Evolutionary conservation across 1,284 basidiomycete genomes (phyloP), one percentile per base, ranked within the genome.

Genomic region (Clitocybe nebularis): DNA sequence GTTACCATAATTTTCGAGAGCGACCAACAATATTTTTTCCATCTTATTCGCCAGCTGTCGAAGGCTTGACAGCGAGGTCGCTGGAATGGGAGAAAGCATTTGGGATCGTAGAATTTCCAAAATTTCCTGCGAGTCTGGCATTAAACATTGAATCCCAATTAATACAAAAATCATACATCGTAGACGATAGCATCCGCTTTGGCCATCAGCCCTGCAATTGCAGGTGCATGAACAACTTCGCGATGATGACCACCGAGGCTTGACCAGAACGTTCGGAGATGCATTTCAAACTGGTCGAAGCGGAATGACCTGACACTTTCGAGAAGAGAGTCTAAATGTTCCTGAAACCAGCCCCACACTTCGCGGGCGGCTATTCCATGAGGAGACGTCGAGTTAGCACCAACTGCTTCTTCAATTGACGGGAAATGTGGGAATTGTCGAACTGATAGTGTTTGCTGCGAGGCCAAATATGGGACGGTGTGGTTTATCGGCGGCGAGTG

Each of bases 131-230:
- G 32, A 40, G 59, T 45, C 21, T 37, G 41, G n/a, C 32, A 44
- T 21, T 50, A 43, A 24, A 36, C 16, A 20, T 32, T 26, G 28
- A 38, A 24, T 13, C 6, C n/a, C 35, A 25, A 32, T 39, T 26
- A 43, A 26, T 16, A n/a, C 28, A 25, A 41, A 44, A 36, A 14
- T 71, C 84, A 58, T 60, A 89, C 88, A 70, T 92, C 89, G 60
- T 89, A 92, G 16, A 90, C 80, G 56, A 92, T 84, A 23, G 88
- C 88, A 66, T 92, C 88, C 7, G 89, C 88, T 59, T 85, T 88
- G 22, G 86, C 85, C 85, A 92, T 90, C 49, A 90, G 61, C 14
- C 88, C 88, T 19, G 89, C 87, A 50, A 92, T 84, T 5, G 87
- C 86, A 36, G 89, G 88, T 6, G 88, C 89, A 60, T 90, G 89